These are phyloP conservation scores for Tulasnella sp. DNA, from an alignment of 768 basidiomycete genomes.

Conservation along the genomic window DNA sequence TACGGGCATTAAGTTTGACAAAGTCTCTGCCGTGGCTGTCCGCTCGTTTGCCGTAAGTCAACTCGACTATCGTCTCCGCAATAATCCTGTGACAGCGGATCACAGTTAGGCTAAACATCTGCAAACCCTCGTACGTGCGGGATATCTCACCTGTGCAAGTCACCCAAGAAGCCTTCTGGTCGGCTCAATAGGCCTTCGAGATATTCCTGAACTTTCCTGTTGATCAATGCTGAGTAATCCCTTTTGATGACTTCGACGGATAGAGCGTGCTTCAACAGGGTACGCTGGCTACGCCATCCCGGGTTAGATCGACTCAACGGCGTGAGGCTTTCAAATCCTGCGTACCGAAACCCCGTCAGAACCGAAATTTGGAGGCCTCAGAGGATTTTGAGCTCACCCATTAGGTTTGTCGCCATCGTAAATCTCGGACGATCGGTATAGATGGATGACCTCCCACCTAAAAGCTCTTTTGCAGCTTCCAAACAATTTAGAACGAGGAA, in stretches of 20 bases:
- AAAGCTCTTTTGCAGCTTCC: constrained; percentile 7
- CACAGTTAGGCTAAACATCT: not conserved
- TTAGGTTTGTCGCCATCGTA: not conserved
- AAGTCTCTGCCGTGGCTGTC: not conserved
- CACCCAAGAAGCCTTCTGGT: not conserved
- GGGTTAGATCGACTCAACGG: not conserved
- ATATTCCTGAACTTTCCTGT: not conserved
- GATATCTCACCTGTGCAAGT: not conserved
- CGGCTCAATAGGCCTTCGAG: not conserved
- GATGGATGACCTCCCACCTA: not conserved
- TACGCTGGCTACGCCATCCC: not conserved
- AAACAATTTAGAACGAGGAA: not conserved
- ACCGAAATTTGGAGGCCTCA: not conserved
- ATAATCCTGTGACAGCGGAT: not conserved
- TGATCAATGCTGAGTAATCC: not conserved
- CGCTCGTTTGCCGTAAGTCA: not conserved
- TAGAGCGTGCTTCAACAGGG: not conserved
- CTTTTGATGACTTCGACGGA: not conserved
- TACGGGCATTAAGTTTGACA: not conserved
- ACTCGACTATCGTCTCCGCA: not conserved
- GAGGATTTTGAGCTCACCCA: not conserved
- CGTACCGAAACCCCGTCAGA: not conserved
- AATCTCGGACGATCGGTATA: constrained; percentile 3
- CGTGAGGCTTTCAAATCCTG: not conserved
- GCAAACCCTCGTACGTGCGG: not conserved